phyloP scores from a whole-genome alignment of 805 yeast species.

The Monosporozyma yasuniensis region DNA sequence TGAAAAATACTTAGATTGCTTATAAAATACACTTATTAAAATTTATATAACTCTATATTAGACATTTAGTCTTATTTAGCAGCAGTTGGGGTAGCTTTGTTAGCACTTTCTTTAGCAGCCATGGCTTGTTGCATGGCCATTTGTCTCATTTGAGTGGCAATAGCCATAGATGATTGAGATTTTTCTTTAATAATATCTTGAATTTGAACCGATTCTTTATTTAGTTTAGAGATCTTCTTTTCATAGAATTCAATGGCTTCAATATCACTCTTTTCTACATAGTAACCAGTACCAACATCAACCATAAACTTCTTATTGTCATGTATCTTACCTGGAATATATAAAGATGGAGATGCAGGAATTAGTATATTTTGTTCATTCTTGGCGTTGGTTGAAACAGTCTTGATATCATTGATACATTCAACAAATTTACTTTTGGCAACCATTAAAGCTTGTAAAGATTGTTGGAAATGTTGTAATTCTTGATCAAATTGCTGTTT shows the following conservation, averaged over 20 bases:
- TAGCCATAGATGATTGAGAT: slow-evolving; percentile 35
- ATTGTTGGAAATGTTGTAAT: slow-evolving; percentile 73
- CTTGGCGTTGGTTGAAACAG: slow-evolving; percentile 35
- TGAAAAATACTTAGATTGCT: not conserved
- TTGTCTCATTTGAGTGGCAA: slow-evolving; percentile 27
- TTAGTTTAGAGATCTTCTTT: slow-evolving; percentile 62
- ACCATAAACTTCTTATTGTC: slow-evolving; percentile 67
- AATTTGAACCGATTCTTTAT: slow-evolving; percentile 63
- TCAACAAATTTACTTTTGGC: slow-evolving; percentile 79
- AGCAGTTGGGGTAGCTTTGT: not conserved
- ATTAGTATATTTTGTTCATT: slow-evolving; percentile 55
- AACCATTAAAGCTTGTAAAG: slow-evolving; percentile 71
- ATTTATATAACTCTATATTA: not conserved
- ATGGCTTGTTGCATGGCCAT: slow-evolving; percentile 17
- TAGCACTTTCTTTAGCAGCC: slow-evolving; percentile 5
- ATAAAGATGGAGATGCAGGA: slow-evolving; percentile 82
- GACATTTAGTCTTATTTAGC: not conserved
- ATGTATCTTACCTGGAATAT: slow-evolving; percentile 74
- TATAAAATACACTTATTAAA: not conserved
- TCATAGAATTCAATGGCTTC: slow-evolving; percentile 68
- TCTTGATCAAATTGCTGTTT: slow-evolving; percentile 80
- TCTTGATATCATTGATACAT: slow-evolving; percentile 62
- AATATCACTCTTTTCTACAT: slow-evolving; percentile 63
- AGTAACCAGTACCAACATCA: slow-evolving; percentile 95
- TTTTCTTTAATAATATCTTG: slow-evolving; percentile 70